Evolutionary conservation across 768 basidiomycete genomes (phyloP).

Genomic region (Rhizopogon roseolus): DNA sequence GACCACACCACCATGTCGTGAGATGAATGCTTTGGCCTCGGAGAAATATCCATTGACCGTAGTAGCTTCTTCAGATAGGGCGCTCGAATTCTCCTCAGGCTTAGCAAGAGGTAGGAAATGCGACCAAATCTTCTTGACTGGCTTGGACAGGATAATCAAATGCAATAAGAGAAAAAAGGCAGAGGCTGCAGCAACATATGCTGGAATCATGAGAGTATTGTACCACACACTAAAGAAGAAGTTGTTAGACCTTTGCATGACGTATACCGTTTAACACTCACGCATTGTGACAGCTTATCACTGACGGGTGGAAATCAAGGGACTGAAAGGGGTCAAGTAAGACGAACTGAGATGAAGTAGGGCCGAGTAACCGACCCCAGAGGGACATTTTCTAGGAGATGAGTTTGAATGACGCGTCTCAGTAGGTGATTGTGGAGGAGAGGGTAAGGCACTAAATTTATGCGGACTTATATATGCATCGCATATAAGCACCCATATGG

Average conservation of each 20-base stretch:
- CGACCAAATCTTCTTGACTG: constrained; percentile 2
- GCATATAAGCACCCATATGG: too few relatives aligned
- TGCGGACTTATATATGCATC: too few relatives aligned
- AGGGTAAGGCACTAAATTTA: too few relatives aligned
- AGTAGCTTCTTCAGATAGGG: not conserved
- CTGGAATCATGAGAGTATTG: constrained; percentile 10
- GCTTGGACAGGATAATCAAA: constrained; percentile 1
- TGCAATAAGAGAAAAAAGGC: constrained; percentile 2
- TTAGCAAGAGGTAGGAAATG: not conserved
- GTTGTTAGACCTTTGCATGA: not conserved
- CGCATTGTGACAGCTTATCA: not conserved
- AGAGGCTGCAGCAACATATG: constrained; percentile 8
- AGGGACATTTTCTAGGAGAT: constrained; percentile 3
- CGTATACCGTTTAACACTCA: too few relatives aligned
- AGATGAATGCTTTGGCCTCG: constrained; percentile 24
- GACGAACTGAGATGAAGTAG: constrained; percentile 4
- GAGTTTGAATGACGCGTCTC: not conserved
- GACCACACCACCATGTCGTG: constrained; percentile 14
- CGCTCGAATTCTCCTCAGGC: not conserved
- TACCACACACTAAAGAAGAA: not conserved
- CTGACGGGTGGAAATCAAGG: not conserved
- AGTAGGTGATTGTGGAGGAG: too few relatives aligned
- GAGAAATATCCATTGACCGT: constrained; percentile 12
- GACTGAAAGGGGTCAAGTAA: not conserved
- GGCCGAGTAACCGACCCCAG: not conserved